Conservation (phyloP, 139 green algal genomes). For the Edaphochlamys debaryana region DNA sequence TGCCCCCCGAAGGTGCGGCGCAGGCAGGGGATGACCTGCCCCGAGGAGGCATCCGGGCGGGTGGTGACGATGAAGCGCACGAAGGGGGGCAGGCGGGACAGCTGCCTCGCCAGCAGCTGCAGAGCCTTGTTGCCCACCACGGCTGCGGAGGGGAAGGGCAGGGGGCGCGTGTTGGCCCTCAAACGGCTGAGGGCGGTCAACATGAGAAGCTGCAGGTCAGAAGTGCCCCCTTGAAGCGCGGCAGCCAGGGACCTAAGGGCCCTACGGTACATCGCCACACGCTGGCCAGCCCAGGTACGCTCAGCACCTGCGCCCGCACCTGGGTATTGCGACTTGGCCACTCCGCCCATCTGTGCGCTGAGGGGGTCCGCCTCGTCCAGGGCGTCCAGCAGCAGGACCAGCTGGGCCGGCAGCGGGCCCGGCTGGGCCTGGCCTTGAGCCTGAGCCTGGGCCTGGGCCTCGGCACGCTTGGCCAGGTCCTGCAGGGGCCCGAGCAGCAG, state of each 20-base stretch:
- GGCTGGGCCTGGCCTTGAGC: too few relatives aligned
- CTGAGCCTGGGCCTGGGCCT: neutral
- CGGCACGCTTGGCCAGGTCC: neutral
- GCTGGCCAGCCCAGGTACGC: too few relatives aligned
- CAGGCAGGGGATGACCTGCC: neutral
- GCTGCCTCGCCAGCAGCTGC: neutral
- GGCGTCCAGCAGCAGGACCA: slow-evolving; percentile 12
- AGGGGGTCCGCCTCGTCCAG: slow-evolving; percentile 18
- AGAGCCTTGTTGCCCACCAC: neutral
- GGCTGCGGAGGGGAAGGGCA: too few relatives aligned
- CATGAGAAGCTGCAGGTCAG: too few relatives aligned
- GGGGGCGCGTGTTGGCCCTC: too few relatives aligned
- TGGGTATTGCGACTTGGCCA: too few relatives aligned
- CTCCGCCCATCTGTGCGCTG: neutral
- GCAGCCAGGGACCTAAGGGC: too few relatives aligned
- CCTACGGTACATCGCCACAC: too few relatives aligned
- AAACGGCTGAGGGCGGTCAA: too few relatives aligned
- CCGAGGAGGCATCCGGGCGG: neutral
- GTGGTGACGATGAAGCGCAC: neutral
- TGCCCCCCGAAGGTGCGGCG: neutral
- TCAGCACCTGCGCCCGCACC: too few relatives aligned
- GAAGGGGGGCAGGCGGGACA: neutral
- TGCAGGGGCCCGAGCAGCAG: neutral
- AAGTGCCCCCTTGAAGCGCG: too few relatives aligned
- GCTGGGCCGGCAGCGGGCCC: neutral